A percentile compares a stretch with the other conserved stretches of the same genome.
Conservation (phyloP, 2,329 filamentous ascomycete species). For the Macrophomina pseudophaseolina region DNA sequence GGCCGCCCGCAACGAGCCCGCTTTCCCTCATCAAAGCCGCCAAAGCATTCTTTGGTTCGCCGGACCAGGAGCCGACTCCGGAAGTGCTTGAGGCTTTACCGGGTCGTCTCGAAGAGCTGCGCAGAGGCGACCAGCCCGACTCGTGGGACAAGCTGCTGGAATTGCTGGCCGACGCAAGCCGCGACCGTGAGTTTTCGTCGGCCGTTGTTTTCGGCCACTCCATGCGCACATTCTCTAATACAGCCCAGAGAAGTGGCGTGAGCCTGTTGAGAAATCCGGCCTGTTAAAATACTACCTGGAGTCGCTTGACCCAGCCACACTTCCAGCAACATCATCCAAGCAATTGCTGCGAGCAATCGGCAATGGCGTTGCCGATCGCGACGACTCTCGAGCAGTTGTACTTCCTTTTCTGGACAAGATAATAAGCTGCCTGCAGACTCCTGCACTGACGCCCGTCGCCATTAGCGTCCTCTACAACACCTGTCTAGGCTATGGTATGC, state of each 20-base stretch:
- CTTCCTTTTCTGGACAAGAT: slow-evolving; percentile 36
- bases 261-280: slow-evolving; percentile 35
- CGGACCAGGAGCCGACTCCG: neutral
- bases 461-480: slow-evolving; percentile 52
- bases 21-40: slow-evolving; percentile 4
- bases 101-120: slow-evolving; percentile 11
- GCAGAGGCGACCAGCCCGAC: slow-evolving; percentile 16
- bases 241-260: slow-evolving; percentile 38
- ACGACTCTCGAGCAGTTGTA: slow-evolving; percentile 39
- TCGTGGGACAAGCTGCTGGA: slow-evolving; percentile 21
- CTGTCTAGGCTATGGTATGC: slow-evolving; percentile 47
- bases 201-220: neutral
- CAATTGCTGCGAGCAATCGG: slow-evolving; percentile 46
- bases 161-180: slow-evolving; percentile 22
- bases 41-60: slow-evolving; percentile 19
- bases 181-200: slow-evolving; percentile 9
- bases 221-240: slow-evolving; percentile 33
- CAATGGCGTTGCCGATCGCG: slow-evolving; percentile 46
- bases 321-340: slow-evolving; percentile 34
- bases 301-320: slow-evolving; percentile 33
- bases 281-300: slow-evolving; percentile 38
- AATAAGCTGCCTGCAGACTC: slow-evolving; percentile 34
- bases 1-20: slow-evolving; percentile 13
- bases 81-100: slow-evolving; percentile 2
- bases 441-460: slow-evolving; percentile 37